A percentile compares a stretch with the other conserved stretches of the same genome.
Evolutionary conservation across 2,329 filamentous ascomycete genomes (phyloP).

Genomic region (Claviceps maximensis): DNA sequence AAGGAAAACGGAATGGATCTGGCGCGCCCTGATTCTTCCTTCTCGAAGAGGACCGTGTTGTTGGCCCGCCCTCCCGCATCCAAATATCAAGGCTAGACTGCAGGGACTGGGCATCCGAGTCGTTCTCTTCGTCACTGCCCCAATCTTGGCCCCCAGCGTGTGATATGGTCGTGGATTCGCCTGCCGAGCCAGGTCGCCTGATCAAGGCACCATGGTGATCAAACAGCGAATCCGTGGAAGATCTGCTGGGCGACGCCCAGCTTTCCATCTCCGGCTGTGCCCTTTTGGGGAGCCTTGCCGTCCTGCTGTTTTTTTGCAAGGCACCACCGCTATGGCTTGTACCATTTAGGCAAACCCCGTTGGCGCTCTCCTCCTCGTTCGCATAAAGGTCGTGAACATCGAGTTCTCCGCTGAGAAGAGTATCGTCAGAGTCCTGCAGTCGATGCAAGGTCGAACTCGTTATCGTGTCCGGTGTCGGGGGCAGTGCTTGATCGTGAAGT

Average conservation of each 20-base stretch:
- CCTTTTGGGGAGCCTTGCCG: background rate
- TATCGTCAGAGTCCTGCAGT: slow-evolving; percentile 38
- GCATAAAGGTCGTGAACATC: background rate
- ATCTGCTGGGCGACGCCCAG: slow-evolving; percentile 3
- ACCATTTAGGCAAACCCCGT: slow-evolving; percentile 17
- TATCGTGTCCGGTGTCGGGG: slow-evolving; percentile 47
- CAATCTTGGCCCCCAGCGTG: slow-evolving; percentile 27
- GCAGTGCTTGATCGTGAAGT: slow-evolving; percentile 31
- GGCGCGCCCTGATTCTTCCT: slow-evolving; percentile 27
- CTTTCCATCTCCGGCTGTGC: background rate
- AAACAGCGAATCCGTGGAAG: slow-evolving; percentile 6
- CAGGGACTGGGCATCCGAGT: slow-evolving; percentile 23
- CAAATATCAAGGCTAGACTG: slow-evolving; percentile 43
- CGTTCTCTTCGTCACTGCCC: slow-evolving; percentile 30
- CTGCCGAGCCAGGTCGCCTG: slow-evolving; percentile 32
- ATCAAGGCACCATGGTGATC: slow-evolving; percentile 13
- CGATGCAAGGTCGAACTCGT: slow-evolving; percentile 40
- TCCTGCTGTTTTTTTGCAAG: slow-evolving; percentile 6
- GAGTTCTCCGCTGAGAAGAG: slow-evolving; percentile 22
- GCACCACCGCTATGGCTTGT: slow-evolving; percentile 9
- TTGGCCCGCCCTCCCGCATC: slow-evolving; percentile 40
- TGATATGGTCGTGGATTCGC: slow-evolving; percentile 29
- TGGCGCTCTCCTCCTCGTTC: slow-evolving; percentile 19
- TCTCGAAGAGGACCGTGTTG: slow-evolving; percentile 13
- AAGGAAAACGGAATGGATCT: slow-evolving; percentile 42